A percentile compares a stretch with the other conserved stretches of the same genome.
Conservation (phyloP, 768 basidiomycete genomes). For the Mycena indigotica region DNA sequence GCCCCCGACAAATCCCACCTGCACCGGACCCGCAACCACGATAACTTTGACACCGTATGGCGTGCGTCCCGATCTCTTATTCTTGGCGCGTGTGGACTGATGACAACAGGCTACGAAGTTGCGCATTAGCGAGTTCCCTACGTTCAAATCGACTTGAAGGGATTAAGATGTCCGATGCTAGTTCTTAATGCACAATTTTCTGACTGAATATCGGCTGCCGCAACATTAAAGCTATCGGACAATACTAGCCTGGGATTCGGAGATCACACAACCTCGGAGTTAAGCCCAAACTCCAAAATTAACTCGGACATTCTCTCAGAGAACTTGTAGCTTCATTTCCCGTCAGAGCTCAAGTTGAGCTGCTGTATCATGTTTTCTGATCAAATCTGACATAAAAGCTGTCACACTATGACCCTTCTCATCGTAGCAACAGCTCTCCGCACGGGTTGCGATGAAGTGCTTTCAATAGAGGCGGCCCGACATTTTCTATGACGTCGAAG, state of each 20-base stretch:
- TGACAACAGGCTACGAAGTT: background rate
- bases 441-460: background rate
- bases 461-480: background rate
- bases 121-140: conserved; percentile 7
- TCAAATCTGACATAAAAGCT: background rate
- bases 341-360: background rate
- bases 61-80: background rate
- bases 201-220: no score
- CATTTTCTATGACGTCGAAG: no score
- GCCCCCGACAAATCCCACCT: conserved; percentile 30
- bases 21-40: conserved; percentile 5
- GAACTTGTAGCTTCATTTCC: background rate
- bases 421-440: background rate
- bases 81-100: background rate
- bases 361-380: background rate
- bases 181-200: no score
- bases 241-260: no score
- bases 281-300: background rate
- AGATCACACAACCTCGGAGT: background rate
- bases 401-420: background rate
- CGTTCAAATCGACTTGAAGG: background rate
- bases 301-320: no score
- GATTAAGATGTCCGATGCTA: no score
- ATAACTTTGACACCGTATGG: conserved; percentile 5
- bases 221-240: no score